Percentiles rank a stretch among this genome's conserved stretches.
Evolutionary conservation across 2,329 filamentous ascomycete genomes (phyloP).

Genomic region (Alternaria postmessia): DNA sequence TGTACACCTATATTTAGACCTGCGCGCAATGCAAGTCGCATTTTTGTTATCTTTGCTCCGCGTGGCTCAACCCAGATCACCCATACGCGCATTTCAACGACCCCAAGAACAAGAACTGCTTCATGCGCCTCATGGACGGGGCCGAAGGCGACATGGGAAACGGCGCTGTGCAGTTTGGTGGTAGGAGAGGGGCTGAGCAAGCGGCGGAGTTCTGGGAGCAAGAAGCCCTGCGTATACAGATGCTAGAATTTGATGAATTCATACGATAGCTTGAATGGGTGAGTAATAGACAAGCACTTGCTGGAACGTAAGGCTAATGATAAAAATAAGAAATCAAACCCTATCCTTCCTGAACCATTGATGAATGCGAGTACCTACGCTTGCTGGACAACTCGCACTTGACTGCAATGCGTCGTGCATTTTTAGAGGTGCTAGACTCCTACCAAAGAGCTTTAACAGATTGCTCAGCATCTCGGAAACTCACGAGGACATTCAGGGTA

Average conservation of each 20-base stretch:
- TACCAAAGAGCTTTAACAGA: not conserved
- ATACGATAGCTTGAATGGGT: not conserved
- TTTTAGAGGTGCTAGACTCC: not conserved
- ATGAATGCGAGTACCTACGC: not conserved
- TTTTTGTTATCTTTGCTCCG: slow-evolving; percentile 92
- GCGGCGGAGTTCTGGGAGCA: slow-evolving; percentile 49
- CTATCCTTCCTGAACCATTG: not conserved
- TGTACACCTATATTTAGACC: slow-evolving; percentile 62
- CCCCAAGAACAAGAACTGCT: slow-evolving; percentile 70
- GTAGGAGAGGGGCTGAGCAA: slow-evolving; percentile 54
- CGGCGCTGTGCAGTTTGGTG: slow-evolving; percentile 54
- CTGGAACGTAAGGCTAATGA: not conserved
- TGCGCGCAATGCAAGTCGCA: slow-evolving; percentile 90
- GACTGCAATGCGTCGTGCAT: not conserved
- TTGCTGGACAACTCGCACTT: not conserved
- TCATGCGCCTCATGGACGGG: slow-evolving; percentile 87
- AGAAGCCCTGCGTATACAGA: slow-evolving; percentile 46
- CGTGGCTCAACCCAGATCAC: slow-evolving; percentile 82
- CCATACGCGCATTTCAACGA: slow-evolving; percentile 91
- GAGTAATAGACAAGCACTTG: not conserved
- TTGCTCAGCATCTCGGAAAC: not conserved
- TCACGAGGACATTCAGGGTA: not conserved
- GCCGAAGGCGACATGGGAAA: slow-evolving; percentile 75
- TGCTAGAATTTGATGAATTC: not conserved
- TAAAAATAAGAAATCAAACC: not conserved